Evolutionary conservation across 495 filamentous ascomycete species (phyloP).

Genomic region (Neurospora tetrasperma): DNA sequence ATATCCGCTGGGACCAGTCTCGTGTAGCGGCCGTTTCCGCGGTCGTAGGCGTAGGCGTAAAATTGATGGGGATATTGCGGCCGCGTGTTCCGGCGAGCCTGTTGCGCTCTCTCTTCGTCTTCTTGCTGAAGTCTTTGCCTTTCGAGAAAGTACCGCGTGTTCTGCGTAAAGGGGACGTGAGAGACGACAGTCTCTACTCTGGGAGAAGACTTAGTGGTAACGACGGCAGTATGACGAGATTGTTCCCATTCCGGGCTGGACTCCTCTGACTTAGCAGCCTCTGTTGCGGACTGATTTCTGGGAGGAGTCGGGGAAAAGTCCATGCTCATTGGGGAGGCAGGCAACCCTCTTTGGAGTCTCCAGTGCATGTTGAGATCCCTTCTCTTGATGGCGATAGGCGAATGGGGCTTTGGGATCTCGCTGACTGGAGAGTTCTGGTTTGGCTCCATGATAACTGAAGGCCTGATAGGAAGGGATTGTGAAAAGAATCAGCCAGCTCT

Average conservation of each 20-base stretch:
- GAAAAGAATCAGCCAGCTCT: background rate
- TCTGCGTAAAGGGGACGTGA: background rate
- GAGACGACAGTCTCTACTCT: background rate
- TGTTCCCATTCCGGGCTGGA: background rate
- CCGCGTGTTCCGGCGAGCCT: background rate
- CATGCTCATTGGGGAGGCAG: background rate
- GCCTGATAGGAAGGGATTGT: background rate
- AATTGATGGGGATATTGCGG: slow-evolving; percentile 1
- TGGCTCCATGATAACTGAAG: background rate
- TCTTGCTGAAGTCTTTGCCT: background rate
- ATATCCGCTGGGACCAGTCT: slow-evolving; percentile 58
- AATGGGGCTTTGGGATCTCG: background rate
- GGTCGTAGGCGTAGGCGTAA: slow-evolving; percentile 44
- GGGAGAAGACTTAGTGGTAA: background rate
- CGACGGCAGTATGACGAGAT: background rate
- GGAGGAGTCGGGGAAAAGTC: background rate
- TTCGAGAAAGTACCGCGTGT: background rate
- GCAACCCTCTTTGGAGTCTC: background rate
- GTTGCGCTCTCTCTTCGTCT: background rate
- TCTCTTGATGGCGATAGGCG: background rate
- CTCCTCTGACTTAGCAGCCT: background rate
- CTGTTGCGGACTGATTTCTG: background rate
- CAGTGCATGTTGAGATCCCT: background rate
- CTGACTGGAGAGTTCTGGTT: background rate
- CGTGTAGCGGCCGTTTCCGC: slow-evolving; percentile 47